phyloP scores from a whole-genome alignment of 2,329 filamentous ascomycete genomes.

The Beauveria sp. region DNA sequence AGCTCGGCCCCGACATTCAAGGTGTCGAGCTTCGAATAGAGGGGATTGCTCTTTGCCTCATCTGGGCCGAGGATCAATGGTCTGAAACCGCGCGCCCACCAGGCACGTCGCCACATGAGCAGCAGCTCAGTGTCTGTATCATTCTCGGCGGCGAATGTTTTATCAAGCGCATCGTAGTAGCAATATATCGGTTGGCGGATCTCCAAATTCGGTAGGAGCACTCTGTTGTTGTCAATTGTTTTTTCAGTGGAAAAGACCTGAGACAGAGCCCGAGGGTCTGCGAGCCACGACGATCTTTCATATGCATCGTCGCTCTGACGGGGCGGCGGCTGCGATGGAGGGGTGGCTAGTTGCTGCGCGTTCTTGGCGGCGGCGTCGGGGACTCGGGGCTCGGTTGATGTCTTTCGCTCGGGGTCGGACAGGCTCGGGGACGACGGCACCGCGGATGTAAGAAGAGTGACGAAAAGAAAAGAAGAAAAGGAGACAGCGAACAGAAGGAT shows the following conservation, averaged over 20 bases:
- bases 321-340: conserved; percentile 62
- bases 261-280: conserved; percentile 82
- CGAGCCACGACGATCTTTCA: conserved; percentile 76
- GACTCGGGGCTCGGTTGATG: conserved; percentile 37
- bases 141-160: conserved; percentile 54
- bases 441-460: conserved; percentile 42
- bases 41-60: conserved; percentile 76
- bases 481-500: conserved; percentile 43
- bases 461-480: conserved; percentile 46
- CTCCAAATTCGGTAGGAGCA: conserved; percentile 69
- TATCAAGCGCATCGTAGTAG: conserved; percentile 68
- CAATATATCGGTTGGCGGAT: conserved; percentile 75
- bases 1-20: conserved; percentile 53
- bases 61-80: conserved; percentile 72
- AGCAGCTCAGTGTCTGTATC: conserved; percentile 73
- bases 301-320: conserved; percentile 71
- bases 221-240: conserved; percentile 72
- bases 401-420: conserved; percentile 42
- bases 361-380: conserved; percentile 36
- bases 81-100: conserved; percentile 90
- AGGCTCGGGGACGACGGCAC: conserved; percentile 41
- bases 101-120: conserved; percentile 82
- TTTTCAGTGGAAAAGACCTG: conserved; percentile 75
- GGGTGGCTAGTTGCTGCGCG: conserved; percentile 58
- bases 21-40: conserved; percentile 63